These are phyloP conservation scores for Aureobasidium sp. DNA, from an alignment of 2,329 filamentous ascomycete species.

Conservation along the genomic window DNA sequence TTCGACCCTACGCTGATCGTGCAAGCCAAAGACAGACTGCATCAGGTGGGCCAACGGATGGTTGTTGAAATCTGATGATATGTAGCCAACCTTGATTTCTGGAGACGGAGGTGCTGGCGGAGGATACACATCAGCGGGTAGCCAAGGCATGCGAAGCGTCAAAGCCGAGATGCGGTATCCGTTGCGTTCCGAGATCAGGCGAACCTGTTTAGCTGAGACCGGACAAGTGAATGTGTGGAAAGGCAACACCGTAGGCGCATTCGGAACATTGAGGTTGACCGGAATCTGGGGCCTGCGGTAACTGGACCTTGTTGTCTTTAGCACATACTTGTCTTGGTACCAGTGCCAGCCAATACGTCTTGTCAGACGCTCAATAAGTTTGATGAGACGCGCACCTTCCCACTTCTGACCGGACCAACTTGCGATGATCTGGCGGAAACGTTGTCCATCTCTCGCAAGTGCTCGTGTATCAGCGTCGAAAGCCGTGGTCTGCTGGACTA, in stretches of 20 bases:
- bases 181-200: conserved; percentile 90
- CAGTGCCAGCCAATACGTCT: conserved; percentile 70
- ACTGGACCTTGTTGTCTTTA: conserved; percentile 44
- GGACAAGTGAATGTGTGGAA: conserved; percentile 98
- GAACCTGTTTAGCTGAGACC: conserved; percentile 80
- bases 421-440: conserved; percentile 29
- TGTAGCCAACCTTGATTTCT: conserved; percentile 84
- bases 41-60: conserved; percentile 94
- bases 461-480: conserved; percentile 26
- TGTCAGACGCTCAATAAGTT: conserved; percentile 77
- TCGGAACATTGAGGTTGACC: conserved; percentile 62
- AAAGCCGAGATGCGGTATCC: conserved; percentile 87
- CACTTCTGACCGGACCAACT: conserved; percentile 66
- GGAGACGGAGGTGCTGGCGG: conserved; percentile 76
- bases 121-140: conserved; percentile 70
- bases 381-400: conserved; percentile 79
- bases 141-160: conserved; percentile 77
- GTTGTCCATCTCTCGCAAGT: conserved; percentile 28
- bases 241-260: conserved; percentile 86
- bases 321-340: conserved; percentile 75
- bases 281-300: conserved; percentile 72
- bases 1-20: conserved; percentile 62
- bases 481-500: conserved; percentile 38
- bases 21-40: conserved; percentile 96
- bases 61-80: conserved; percentile 98